Conservation (phyloP, 2,329 filamentous ascomycete species). For the Gaeumannomyces sp. region DNA sequence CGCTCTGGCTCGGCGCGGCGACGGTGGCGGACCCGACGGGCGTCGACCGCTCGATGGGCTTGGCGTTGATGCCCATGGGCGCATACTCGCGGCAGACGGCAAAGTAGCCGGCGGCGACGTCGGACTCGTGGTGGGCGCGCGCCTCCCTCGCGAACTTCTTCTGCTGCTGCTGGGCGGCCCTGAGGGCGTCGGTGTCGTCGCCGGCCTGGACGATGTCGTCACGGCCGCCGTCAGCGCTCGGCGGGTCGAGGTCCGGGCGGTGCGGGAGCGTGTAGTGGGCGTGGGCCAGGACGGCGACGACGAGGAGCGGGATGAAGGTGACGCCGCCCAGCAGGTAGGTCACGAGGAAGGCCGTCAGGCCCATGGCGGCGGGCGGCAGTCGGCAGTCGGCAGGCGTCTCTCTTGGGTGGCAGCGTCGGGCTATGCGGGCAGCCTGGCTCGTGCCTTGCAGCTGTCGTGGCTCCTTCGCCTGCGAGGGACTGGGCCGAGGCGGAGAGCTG, state of each 20-base stretch:
- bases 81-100: slow-evolving; percentile 92
- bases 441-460: too few species aligned
- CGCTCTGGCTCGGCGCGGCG: slow-evolving; percentile 77
- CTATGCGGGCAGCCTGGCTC: neutral
- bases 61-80: slow-evolving; percentile 85
- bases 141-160: slow-evolving; percentile 52
- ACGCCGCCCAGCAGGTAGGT: slow-evolving; percentile 81
- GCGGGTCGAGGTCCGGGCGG: slow-evolving; percentile 33
- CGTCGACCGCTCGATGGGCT: slow-evolving; percentile 79
- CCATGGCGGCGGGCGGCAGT: slow-evolving; percentile 33
- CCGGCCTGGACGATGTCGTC: slow-evolving; percentile 47
- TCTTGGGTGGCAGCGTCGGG: neutral
- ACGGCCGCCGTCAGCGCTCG: slow-evolving; percentile 15
- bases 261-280: slow-evolving; percentile 62
- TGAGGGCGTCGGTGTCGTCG: slow-evolving; percentile 61
- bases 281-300: slow-evolving; percentile 56
- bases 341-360: slow-evolving; percentile 55
- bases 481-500: too few species aligned
- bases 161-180: slow-evolving; percentile 35
- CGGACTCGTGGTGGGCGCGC: slow-evolving; percentile 50
- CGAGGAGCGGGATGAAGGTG: slow-evolving; percentile 74
- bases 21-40: slow-evolving; percentile 71
- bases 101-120: slow-evolving; percentile 87
- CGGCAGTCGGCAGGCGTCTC: too few species aligned
- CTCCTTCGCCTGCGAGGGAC: too few species aligned